phyloP scores from a whole-genome alignment of 257 asterid species.

The Lavandula angustifolia region DNA sequence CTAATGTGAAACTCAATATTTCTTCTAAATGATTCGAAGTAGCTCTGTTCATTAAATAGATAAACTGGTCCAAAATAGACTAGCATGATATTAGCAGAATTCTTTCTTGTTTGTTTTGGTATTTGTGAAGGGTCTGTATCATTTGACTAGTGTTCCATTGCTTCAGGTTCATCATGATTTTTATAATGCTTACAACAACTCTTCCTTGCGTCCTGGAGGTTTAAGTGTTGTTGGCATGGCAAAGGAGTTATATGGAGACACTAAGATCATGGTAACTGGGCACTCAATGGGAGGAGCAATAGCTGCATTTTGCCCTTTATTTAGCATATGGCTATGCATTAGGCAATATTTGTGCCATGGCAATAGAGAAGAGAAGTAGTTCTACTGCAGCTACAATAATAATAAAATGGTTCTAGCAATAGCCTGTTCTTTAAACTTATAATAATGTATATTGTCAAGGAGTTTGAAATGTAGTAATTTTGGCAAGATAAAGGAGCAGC shows the following conservation, averaged over 20 bases:
- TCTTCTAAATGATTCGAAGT: no score
- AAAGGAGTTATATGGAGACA: no score
- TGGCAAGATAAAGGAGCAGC: background rate
- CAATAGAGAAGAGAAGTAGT: background rate
- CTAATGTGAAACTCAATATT: no score
- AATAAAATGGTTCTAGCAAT: constrained; percentile 10
- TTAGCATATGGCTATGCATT: background rate
- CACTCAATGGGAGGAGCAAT: constrained; percentile 99
- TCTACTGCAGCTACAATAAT: constrained; percentile 8
- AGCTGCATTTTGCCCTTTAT: constrained; percentile 66
- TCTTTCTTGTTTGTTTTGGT: background rate
- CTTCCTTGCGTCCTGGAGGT: constrained; percentile 79
- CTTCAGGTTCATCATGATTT: constrained; percentile 97
- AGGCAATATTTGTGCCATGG: constrained; percentile 15
- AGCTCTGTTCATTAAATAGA: no score
- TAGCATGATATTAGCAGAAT: no score
- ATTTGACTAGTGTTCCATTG: constrained; percentile 18
- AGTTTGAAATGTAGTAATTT: background rate
- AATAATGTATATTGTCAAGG: background rate
- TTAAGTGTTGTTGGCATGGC: constrained; percentile 56
- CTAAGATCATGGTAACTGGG: no score
- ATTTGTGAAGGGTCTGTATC: constrained; percentile 10
- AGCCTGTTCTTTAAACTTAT: background rate
- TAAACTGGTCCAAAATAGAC: no score
- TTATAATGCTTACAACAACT: constrained; percentile 84